Base-by-base conservation (phyloP, 2,329 filamentous ascomycete genomes). In the Pseudocercospora vitis region DNA sequence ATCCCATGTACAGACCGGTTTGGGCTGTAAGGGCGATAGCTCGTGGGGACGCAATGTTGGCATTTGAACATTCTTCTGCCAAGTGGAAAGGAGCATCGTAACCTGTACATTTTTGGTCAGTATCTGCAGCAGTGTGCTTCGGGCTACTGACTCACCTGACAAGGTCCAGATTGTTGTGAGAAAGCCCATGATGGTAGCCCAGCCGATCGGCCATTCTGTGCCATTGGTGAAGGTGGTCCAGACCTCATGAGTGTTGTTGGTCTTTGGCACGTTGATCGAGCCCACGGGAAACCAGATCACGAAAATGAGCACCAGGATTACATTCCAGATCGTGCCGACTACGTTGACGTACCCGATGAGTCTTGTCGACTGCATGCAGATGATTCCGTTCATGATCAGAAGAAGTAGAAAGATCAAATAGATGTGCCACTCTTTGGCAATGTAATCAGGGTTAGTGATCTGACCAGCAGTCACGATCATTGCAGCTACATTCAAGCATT, bases 151-250 rank as follows among this genome's bases (percentile, higher is more conserved):
- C 3, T 31, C 31, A 48, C 50, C 46, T 50, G 57, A 50, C 75
- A 85, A 85, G 4, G 73, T 64, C 21, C 68, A 71, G 2, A 70
- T 70, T 5, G 76, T 64, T 18, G 74, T 73, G 6, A 78, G 58
- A 35, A 76, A 77, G 50, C 59, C 58, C 33, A 78, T 65, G 0
- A 78, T 64, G 24, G 60, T 60, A 2, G 59, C 60, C 59, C 63
- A 67, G 1, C 62, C 64, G 6, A 61, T 66, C 0, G 67, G 67
- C 67, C 67, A 70, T 28, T 68, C 63, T 4, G 67, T 69, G 1
- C 67, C 66, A 50, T 68, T 56, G 21, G 52, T 33, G 21, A 59
- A 59, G 9, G 26, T 48, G 7, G 58, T 62, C 60, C 60, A 62
- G 6, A 59, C 56, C 2, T 46, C 55, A 16, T 56, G 55, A 3